Evolutionary conservation across 257 asterid species (phyloP), one percentile per base, ranked within the genome.

Genomic region (Nicotiana tomentosiformis): DNA sequence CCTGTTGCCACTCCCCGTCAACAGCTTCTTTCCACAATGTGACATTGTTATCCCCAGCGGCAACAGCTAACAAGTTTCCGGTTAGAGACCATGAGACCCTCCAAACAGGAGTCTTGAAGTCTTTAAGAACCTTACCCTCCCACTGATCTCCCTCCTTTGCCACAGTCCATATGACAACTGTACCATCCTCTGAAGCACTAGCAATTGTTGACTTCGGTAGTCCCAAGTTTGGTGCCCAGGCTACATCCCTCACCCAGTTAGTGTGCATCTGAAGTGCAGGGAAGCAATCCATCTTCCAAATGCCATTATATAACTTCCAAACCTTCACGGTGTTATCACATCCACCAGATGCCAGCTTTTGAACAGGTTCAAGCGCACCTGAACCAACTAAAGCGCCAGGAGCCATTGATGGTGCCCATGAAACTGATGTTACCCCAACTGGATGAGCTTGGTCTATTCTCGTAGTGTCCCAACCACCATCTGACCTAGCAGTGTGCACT

Each of bases 1-100:
- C 90, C 86, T 89, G 93, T 82, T 96, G 99, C 99, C 99, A 96
- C 90, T 88, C 96, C 77, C 97, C 99, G 74, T 92, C 99, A 62
- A 91, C 99, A 20, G 96, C 98, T 90, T 96, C 98, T 80, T 94
- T 94, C 99, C 97, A 96, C 77, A 96, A 85, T 0, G 96, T 86
- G 46, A 94, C 93, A 62, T 85, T 89, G 77, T 93, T 93, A 86
- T 93, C 97, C 78, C 99, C 98, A 30, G 97, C 89, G 1, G 99
- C 97, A 58, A 95, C 98, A 2, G 99, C 98, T 86, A 94, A 87
- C 82, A 94, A 84, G 82, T 95, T 94, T 82, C 98, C 97, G 3
- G 98, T 95, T 81, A 95, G 85, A 64, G 98, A 94, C 98, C 99
- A 96, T 3, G 99, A 96, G n/a, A 95, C 97, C 91, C 98, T 93